A percentile compares a stretch with the other conserved stretches of the same genome.
These are phyloP conservation scores for Cicer arietinum DNA, from an alignment of 306 rosid species.

Conservation along the genomic window DNA sequence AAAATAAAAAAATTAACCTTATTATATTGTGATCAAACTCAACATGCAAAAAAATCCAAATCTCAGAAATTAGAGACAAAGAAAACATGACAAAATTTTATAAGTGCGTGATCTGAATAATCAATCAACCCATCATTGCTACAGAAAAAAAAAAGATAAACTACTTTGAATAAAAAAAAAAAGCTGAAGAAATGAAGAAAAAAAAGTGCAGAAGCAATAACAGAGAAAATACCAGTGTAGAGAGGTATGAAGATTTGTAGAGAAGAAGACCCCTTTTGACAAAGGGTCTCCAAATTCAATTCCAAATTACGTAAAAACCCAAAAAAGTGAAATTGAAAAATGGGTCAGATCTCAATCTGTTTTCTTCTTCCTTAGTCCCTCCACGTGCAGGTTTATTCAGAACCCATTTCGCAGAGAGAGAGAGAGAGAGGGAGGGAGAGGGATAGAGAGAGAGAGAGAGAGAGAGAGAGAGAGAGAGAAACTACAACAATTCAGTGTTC, in stretches of 20 bases:
- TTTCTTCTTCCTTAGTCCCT: constrained; percentile 31
- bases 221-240: constrained; percentile 31
- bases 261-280: constrained; percentile 52
- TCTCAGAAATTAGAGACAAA: constrained; percentile 20
- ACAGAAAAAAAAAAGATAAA: constrained; percentile 33
- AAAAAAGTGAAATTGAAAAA: constrained; percentile 16
- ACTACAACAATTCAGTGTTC: constrained; percentile 10
- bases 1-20: constrained; percentile 13
- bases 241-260: constrained; percentile 41
- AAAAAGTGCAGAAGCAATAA: not conserved
- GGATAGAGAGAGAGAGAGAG: not conserved
- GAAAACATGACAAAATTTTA: not conserved
- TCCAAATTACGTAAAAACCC: constrained; percentile 39
- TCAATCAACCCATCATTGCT: constrained; percentile 35
- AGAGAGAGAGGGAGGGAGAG: not conserved
- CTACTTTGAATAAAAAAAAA: not conserved
- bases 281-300: constrained; percentile 60
- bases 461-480: not conserved
- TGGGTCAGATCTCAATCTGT: constrained; percentile 56
- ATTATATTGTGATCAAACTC: constrained; percentile 29
- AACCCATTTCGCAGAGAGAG: constrained; percentile 43
- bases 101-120: constrained; percentile 34
- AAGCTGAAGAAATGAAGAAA: not conserved
- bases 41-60: constrained; percentile 48
- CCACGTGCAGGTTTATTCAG: constrained; percentile 31